phyloP scores from a whole-genome alignment of 371 early-diverging fungal genomes.

The Conidiobolus coronatus region DNA sequence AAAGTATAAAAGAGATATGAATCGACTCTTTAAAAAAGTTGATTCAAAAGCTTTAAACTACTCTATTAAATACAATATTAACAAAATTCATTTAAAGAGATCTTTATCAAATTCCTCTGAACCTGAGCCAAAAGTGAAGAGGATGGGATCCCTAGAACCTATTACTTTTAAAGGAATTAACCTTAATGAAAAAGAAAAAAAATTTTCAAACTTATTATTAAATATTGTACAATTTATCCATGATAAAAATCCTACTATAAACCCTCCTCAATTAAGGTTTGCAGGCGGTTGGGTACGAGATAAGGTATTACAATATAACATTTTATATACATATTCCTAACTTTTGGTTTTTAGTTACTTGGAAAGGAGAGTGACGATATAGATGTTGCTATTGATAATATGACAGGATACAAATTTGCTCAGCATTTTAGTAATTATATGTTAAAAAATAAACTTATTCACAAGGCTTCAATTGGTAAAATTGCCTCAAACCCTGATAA shows the following conservation, averaged over 20 bases:
- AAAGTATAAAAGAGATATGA: too few species aligned
- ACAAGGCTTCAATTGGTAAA: conserved; percentile 35
- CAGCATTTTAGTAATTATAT: conserved; percentile 41
- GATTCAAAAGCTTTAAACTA: too few species aligned
- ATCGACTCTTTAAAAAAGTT: too few species aligned
- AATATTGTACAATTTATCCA: conserved; percentile 28
- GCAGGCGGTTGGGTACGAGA: conserved; percentile 99
- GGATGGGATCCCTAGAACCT: too few species aligned
- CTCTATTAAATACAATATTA: too few species aligned
- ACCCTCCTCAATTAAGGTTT: conserved; percentile 52
- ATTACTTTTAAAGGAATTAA: conserved; percentile 4
- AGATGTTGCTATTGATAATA: conserved; percentile 87
- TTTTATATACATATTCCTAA: neutral
- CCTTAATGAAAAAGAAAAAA: conserved; percentile 24
- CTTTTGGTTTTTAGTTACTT: conserved; percentile 34
- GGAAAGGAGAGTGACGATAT: conserved; percentile 78
- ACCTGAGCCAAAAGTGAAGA: too few species aligned
- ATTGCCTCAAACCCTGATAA: conserved; percentile 90
- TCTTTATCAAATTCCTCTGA: too few species aligned
- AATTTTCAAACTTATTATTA: conserved; percentile 34
- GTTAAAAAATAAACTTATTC: conserved; percentile 17
- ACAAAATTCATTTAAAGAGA: too few species aligned
- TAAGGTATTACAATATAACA: conserved; percentile 33
- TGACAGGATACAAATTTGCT: conserved; percentile 94
- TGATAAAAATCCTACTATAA: conserved; percentile 17